Evolutionary conservation across 257 asterid genomes (phyloP).

Genomic region (Gentiana macrophylla): DNA sequence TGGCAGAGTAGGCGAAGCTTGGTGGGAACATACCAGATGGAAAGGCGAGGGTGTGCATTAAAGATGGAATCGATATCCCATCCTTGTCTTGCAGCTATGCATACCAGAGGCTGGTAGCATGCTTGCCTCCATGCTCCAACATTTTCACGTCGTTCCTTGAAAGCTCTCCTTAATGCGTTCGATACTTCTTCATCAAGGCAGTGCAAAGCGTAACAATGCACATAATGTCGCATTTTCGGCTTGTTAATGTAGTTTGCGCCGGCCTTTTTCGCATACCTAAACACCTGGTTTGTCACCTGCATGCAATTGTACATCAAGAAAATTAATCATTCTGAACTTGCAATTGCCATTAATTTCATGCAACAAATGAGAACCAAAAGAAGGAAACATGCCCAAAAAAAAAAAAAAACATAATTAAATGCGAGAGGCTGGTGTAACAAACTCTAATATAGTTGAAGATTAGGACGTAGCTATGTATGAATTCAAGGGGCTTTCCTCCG

Average conservation of each 20-base stretch:
- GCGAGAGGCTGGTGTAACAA: too few relatives aligned
- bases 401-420: too few relatives aligned
- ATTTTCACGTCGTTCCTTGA: constrained; percentile 91
- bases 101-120: constrained; percentile 81
- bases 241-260: constrained; percentile 98
- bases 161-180: constrained; percentile 56
- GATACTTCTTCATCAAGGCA: constrained; percentile 91
- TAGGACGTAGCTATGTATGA: too few relatives aligned
- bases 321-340: too few relatives aligned
- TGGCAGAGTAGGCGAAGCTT: constrained; percentile 98
- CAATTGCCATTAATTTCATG: too few relatives aligned
- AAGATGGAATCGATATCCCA: constrained; percentile 95
- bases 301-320: background rate
- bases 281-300: constrained; percentile 94
- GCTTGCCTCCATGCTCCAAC: constrained; percentile 98
- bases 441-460: too few relatives aligned
- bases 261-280: constrained; percentile 76
- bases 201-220: constrained; percentile 92
- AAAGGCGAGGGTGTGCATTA: constrained; percentile 72
- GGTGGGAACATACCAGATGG: constrained; percentile 96
- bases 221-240: constrained; percentile 97
- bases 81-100: constrained; percentile 69
- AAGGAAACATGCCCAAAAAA: too few relatives aligned
- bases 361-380: too few relatives aligned
- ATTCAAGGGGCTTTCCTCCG: too few relatives aligned